These are phyloP conservation scores for Dactylis glomerata DNA, from an alignment of 176 grass and related monocot genomes.

Conservation along the genomic window DNA sequence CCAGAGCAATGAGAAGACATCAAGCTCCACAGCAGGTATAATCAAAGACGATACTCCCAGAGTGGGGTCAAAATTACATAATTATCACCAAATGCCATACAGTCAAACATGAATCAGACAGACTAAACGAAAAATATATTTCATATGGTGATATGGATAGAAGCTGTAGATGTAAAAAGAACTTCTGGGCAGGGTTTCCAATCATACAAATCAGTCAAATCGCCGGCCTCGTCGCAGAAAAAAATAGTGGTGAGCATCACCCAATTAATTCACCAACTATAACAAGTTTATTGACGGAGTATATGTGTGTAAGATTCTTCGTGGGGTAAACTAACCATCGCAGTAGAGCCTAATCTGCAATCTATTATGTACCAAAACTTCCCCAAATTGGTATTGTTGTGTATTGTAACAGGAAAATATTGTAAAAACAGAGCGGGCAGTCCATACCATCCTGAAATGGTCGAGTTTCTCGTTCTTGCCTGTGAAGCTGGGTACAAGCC, in stretches of 20 bases:
- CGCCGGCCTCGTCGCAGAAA: neutral
- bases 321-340: neutral
- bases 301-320: neutral
- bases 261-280: neutral
- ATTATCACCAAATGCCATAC: neutral
- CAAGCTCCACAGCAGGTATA: neutral
- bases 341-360: neutral
- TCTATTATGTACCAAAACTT: neutral
- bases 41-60: neutral
- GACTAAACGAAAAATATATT: neutral
- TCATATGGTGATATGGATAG: neutral
- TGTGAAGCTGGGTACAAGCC: conserved; percentile 87
- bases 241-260: neutral
- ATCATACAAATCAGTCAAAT: neutral
- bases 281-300: neutral
- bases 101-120: neutral
- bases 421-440: neutral
- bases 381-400: neutral
- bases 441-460: conserved; percentile 83
- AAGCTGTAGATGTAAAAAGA: neutral
- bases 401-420: neutral
- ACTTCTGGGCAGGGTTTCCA: neutral
- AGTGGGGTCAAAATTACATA: neutral
- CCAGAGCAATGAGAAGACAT: neutral
- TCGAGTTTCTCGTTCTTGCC: conserved; percentile 80